Conservation (phyloP, 2,329 filamentous ascomycete species). For the Colletotrichum horii region DNA sequence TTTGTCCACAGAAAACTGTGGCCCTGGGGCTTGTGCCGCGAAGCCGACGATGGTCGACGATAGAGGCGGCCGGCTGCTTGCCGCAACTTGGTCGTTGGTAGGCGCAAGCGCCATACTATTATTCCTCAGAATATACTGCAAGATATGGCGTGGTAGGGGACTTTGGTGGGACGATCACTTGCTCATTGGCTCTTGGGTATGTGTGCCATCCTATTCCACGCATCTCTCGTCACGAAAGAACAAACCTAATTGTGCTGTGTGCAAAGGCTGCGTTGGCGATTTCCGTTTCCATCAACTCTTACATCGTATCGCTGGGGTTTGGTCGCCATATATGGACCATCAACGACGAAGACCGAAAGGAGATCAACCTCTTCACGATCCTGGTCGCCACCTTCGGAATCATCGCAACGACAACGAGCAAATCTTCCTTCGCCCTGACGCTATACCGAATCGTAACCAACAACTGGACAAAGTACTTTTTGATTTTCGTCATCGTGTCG, state of each 20-base stretch:
- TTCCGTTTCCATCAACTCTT: conserved; percentile 34
- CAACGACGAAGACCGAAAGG: conserved; percentile 19
- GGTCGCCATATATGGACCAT: conserved; percentile 25
- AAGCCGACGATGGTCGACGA: conserved; percentile 20
- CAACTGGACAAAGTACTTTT: conserved; percentile 26
- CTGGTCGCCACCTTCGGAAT: conserved; percentile 25
- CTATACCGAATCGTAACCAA: conserved; percentile 27
- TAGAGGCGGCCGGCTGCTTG: conserved; percentile 32
- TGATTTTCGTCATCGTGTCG: conserved; percentile 30
- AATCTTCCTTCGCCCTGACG: conserved; percentile 27
- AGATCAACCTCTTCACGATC: conserved; percentile 25
- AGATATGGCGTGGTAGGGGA: conserved; percentile 36
- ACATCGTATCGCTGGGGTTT: conserved; percentile 32
- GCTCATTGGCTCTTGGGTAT: conserved; percentile 38
- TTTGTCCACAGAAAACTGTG: background rate
- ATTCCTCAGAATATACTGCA: conserved; percentile 40
- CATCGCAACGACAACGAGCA: conserved; percentile 25
- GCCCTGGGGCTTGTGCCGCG: background rate
- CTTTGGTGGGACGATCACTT: conserved; percentile 43
- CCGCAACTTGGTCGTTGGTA: conserved; percentile 33
- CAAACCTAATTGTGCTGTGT: background rate
- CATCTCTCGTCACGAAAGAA: background rate
- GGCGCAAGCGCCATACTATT: conserved; percentile 29
- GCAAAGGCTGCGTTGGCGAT: conserved; percentile 30
- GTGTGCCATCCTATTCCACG: conserved; percentile 6